Percentiles rank a stretch among this genome's conserved stretches.
These are phyloP conservation scores for Arabidopsis hybrid DNA, from an alignment of 441 rosid genomes.

Conservation along the genomic window DNA sequence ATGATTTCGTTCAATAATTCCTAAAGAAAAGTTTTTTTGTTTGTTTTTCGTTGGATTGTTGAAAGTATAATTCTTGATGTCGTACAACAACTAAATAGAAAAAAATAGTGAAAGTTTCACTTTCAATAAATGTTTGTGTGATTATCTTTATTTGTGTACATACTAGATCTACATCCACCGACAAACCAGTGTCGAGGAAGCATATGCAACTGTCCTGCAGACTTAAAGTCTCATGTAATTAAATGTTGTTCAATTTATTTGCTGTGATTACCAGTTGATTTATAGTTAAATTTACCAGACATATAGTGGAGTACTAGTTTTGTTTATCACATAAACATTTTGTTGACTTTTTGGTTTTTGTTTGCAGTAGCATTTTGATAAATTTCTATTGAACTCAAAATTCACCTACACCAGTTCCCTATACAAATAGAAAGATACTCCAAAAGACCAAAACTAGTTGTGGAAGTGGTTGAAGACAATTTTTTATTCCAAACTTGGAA, in stretches of 20 bases:
- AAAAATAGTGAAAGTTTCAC: background rate
- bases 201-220: conserved; percentile 21
- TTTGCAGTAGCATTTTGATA: background rate
- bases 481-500: conserved; percentile 4
- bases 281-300: background rate
- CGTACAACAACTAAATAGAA: background rate
- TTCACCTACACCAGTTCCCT: background rate
- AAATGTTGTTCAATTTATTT: background rate
- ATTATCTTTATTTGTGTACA: conserved; percentile 6
- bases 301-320: too few relatives aligned
- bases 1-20: background rate
- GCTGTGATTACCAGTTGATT: background rate
- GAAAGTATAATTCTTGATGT: background rate
- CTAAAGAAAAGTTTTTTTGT: background rate
- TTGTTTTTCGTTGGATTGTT: background rate
- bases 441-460: background rate
- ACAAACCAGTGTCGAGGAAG: conserved; percentile 8
- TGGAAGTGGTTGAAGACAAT: background rate
- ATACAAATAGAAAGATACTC: background rate
- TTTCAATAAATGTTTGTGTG: conserved; percentile 1
- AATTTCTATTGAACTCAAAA: background rate
- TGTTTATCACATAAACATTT: background rate
- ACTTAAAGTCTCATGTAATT: conserved; percentile 20
- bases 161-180: conserved; percentile 28
- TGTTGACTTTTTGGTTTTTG: conserved; percentile 13